A percentile compares a stretch with the other conserved stretches of the same genome.
Conservation (phyloP, 2,329 filamentous ascomycete species). For the Dactylellina cionopaga region DNA sequence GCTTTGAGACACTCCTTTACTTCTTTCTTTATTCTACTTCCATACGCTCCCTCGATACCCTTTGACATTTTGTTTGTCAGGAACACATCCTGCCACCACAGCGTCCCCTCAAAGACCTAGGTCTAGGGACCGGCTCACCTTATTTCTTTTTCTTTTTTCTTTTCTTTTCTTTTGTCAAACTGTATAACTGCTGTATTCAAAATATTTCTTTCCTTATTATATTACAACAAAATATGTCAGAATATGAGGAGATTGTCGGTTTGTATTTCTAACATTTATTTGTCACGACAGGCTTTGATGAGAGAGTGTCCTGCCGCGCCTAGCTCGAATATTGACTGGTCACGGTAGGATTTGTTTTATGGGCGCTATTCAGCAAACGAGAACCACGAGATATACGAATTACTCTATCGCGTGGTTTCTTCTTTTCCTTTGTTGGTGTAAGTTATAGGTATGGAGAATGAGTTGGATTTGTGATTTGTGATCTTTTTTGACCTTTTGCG, state of each 20-base stretch:
- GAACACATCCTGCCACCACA: constrained; percentile 37
- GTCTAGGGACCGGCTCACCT: not conserved
- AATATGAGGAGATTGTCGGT: not conserved
- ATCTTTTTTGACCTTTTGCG: too few species aligned
- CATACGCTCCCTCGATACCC: constrained; percentile 36
- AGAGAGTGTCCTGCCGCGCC: not conserved
- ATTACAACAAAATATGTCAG: too few species aligned
- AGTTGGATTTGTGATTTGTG: too few species aligned
- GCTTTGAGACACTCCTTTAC: not conserved
- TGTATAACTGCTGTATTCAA: not conserved
- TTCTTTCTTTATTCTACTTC: constrained; percentile 2
- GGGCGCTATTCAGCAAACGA: too few species aligned
- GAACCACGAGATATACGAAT: too few species aligned
- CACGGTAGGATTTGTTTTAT: too few species aligned
- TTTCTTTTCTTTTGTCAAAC: not conserved
- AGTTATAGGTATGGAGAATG: too few species aligned
- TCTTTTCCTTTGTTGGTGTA: too few species aligned
- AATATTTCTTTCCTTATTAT: not conserved
- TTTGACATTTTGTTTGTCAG: constrained; percentile 12
- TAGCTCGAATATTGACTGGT: not conserved
- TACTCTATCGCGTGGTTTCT: too few species aligned
- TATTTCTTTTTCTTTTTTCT: constrained; percentile 3
- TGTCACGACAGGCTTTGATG: not conserved
- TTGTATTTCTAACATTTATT: not conserved
- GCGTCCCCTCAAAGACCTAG: constrained; percentile 1